Evolutionary conservation across 352 stramenopile genomes (phyloP).

Genomic region (Phytophthora foliorum): DNA sequence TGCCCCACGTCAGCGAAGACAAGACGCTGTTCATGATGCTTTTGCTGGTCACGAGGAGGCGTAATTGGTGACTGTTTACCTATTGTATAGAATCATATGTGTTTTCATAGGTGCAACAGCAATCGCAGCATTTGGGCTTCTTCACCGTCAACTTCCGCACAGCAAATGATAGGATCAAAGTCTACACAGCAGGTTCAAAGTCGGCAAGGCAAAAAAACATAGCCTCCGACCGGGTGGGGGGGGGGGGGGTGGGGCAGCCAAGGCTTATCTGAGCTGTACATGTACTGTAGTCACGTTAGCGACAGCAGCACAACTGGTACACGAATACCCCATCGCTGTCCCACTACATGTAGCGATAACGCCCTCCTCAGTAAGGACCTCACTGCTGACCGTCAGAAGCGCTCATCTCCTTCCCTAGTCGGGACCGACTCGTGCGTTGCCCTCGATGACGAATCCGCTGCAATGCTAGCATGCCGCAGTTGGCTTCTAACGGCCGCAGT

Average conservation of each 20-base stretch:
- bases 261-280: neutral
- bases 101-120: neutral
- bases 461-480: neutral
- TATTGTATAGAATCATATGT: conserved; percentile 3
- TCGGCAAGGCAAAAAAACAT: neutral
- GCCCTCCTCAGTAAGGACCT: neutral
- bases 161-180: neutral
- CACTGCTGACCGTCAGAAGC: neutral
- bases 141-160: too few relatives aligned
- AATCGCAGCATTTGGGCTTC: too few relatives aligned
- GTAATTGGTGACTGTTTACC: neutral
- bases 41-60: conserved; percentile 4
- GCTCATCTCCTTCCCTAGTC: neutral
- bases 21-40: conserved; percentile 85
- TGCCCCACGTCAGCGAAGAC: conserved; percentile 76
- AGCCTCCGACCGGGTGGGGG: too few relatives aligned
- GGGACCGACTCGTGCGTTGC: too few relatives aligned
- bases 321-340: neutral
- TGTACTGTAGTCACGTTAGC: neutral
- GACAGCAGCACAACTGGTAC: neutral
- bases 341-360: neutral
- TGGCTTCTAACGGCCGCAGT: neutral
- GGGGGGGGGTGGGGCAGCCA: neutral
- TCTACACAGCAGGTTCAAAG: neutral
- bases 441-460: neutral